Base-by-base conservation (phyloP, 495 filamentous ascomycete genomes). In the Neurospora africana region DNA sequence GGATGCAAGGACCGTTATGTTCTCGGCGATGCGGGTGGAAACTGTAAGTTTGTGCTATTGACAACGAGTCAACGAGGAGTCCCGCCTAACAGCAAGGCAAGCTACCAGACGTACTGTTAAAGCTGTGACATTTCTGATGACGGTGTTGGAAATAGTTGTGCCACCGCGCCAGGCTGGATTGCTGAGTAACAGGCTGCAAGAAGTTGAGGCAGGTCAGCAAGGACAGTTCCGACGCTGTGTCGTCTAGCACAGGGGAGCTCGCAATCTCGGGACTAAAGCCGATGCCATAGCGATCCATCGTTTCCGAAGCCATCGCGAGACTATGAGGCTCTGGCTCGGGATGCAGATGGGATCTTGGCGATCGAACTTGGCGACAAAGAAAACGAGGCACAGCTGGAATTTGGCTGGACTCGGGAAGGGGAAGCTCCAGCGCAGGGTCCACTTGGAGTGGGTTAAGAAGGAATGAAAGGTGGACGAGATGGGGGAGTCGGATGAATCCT, bases 1-100 rank as follows among this genome's bases (percentile, higher is more conserved):
- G 69, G 85, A 85, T 5, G 92, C 91, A 15, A 97, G 84, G 2
- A 91, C 94, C 30, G 88, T 91, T 39, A 94, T 85, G 71, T 89
- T 88, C 71, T 82, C 82, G 33, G 86, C 76, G 53, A 91, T 79
- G 58, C 84, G 83, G 74, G 89, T 85, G 27, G 87, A 86, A 81
- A 83, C 91, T 92, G 74, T 68, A 2, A 30, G 40, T 21, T 27
- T 43, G 41, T 68, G 7, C 53, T 61, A 33, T 30, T 19, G 53
- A 33, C 53, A 61, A 17, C 53, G 53, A 33, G 53, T 41, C 70
- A 67, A 71, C 39, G 33, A 19, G 39, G 13, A 35, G 35, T 21
- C 5, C 21, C 36, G 41, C 23, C 17, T 7, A 19, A 35, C 37
- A 61, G 27, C 39, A 68, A 75, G 21, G 27, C 10, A 43, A 53